phyloP scores from a whole-genome alignment of 2,329 filamentous ascomycete genomes.

The Venturia nashicola region DNA sequence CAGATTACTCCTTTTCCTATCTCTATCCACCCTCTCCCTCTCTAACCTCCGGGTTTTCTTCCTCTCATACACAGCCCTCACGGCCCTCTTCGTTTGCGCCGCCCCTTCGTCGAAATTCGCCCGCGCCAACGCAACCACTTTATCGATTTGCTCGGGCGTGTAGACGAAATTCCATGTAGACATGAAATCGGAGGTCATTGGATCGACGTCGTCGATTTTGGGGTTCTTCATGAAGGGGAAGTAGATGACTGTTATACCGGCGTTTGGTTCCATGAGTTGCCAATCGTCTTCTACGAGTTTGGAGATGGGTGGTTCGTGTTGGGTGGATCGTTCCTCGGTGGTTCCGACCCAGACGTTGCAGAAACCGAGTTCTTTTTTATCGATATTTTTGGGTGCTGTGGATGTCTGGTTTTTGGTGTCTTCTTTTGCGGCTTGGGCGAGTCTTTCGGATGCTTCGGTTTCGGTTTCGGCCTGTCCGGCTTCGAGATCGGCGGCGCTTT shows the following conservation, averaged over 20 bases:
- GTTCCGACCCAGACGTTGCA: slow-evolving; percentile 94
- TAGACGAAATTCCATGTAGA: slow-evolving; percentile 98
- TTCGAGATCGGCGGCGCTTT: slow-evolving; percentile 53
- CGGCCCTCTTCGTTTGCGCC: slow-evolving; percentile 63
- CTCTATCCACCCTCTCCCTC: slow-evolving; percentile 29
- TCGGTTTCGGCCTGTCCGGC: slow-evolving; percentile 50
- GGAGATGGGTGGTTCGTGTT: slow-evolving; percentile 41
- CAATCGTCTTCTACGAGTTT: slow-evolving; percentile 50
- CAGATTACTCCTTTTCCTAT: slow-evolving; percentile 24
- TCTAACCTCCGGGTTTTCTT: slow-evolving; percentile 61
- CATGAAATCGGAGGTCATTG: slow-evolving; percentile 71
- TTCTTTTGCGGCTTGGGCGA: slow-evolving; percentile 42
- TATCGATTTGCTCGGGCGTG: slow-evolving; percentile 78
- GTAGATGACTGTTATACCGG: slow-evolving; percentile 82
- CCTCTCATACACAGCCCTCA: slow-evolving; percentile 83
- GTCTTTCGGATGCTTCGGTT: slow-evolving; percentile 49
- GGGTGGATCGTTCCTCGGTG: slow-evolving; percentile 50
- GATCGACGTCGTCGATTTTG: slow-evolving; percentile 70
- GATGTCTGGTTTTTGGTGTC: slow-evolving; percentile 6
- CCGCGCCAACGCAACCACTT: slow-evolving; percentile 66
- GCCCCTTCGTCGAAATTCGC: slow-evolving; percentile 80
- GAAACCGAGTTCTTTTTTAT: slow-evolving; percentile 51
- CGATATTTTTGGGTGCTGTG: slow-evolving; percentile 12
- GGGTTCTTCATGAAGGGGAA: slow-evolving; percentile 79
- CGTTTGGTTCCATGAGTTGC: slow-evolving; percentile 59